Evolutionary conservation across 1,139 yeast genomes (phyloP).

Genomic region (Saccharomyces hybrid): DNA sequence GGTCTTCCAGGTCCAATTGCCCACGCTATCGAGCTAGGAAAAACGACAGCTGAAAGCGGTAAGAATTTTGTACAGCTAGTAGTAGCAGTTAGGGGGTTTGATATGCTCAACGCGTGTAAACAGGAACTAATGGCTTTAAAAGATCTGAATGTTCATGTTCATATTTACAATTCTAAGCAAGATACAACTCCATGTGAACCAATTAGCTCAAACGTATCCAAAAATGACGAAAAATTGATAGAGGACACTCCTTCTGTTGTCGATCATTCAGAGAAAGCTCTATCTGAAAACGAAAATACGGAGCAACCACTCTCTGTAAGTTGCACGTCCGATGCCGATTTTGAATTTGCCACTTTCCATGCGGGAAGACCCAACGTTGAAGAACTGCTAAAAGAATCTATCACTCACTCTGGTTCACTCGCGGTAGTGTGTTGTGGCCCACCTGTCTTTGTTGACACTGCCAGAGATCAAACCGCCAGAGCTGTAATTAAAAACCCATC

Average conservation of each 20-base stretch:
- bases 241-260: not conserved
- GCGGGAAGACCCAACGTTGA: constrained; percentile 44
- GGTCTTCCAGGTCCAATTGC: constrained; percentile 58
- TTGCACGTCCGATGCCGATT: not conserved
- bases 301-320: not conserved
- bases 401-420: constrained; percentile 25
- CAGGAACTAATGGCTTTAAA: not conserved
- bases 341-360: constrained; percentile 13
- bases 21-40: constrained; percentile 20
- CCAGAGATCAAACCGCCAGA: constrained; percentile 34
- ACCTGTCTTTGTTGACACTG: constrained; percentile 46
- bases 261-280: not conserved
- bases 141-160: not conserved
- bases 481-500: constrained; percentile 13
- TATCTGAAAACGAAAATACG: not conserved
- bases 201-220: not conserved
- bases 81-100: constrained; percentile 2
- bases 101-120: constrained; percentile 3
- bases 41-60: not conserved
- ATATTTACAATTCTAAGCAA: not conserved
- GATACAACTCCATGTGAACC: not conserved
- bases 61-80: constrained; percentile 1
- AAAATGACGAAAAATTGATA: not conserved
- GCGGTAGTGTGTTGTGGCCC: constrained; percentile 46
- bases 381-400: constrained; percentile 29